phyloP scores from a whole-genome alignment of 805 yeast genomes.

The Candida yuanshanica region DNA sequence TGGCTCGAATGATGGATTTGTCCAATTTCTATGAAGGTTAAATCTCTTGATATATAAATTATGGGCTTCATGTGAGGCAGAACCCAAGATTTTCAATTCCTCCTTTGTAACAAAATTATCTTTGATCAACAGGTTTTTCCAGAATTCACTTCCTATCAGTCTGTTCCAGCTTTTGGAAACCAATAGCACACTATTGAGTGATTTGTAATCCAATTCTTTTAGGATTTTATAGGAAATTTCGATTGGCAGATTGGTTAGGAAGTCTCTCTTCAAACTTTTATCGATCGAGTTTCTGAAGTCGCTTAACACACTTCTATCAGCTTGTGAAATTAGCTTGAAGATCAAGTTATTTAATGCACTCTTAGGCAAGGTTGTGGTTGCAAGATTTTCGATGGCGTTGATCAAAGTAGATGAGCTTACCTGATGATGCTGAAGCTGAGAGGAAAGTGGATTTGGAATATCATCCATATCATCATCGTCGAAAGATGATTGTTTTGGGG shows the following conservation, averaged over 20 bases:
- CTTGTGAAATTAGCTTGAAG: constrained; percentile 48
- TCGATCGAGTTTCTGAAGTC: constrained; percentile 48
- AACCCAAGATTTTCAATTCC: constrained; percentile 29
- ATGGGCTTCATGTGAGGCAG: constrained; percentile 7
- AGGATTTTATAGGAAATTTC: constrained; percentile 69
- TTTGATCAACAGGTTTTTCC: constrained; percentile 59
- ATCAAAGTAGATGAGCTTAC: constrained; percentile 6
- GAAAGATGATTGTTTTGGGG: constrained; percentile 37
- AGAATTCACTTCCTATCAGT: constrained; percentile 56
- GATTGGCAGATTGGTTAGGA: constrained; percentile 62
- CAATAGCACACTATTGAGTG: constrained; percentile 53
- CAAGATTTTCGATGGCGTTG: constrained; percentile 10
- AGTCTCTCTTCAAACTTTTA: constrained; percentile 62
- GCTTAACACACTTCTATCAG: constrained; percentile 58
- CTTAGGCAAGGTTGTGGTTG: constrained; percentile 30
- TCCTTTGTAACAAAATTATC: constrained; percentile 54
- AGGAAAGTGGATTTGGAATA: constrained; percentile 1
- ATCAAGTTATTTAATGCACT: constrained; percentile 44
- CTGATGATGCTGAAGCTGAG: background rate
- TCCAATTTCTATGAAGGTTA: constrained; percentile 59
- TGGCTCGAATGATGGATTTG: constrained; percentile 65
- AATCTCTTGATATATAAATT: constrained; percentile 19
- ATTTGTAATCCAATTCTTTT: constrained; percentile 52
- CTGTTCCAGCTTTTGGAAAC: constrained; percentile 70
- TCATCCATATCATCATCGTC: constrained; percentile 16